Evolutionary conservation across 805 yeast species (phyloP).

Genomic region (Metschnikowia similis): DNA sequence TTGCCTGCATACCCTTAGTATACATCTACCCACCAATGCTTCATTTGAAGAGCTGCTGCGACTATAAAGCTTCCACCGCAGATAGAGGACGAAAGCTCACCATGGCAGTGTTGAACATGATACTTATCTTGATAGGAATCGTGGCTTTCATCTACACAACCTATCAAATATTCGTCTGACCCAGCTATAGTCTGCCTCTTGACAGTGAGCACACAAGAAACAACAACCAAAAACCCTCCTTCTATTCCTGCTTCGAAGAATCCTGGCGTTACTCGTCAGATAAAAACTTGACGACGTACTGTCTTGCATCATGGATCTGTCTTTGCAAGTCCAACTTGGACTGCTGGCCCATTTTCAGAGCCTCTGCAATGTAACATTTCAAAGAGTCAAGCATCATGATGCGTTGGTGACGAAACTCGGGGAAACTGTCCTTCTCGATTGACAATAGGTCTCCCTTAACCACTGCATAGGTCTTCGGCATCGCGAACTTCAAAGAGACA

Average conservation of each 20-base stretch:
- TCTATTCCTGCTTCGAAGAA: too few relatives aligned
- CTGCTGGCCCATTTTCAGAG: constrained; percentile 7
- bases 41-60: constrained; percentile 53
- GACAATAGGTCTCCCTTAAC: constrained; percentile 16
- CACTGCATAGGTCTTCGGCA: constrained; percentile 38
- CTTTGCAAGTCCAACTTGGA: constrained; percentile 14
- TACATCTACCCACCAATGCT: constrained; percentile 82
- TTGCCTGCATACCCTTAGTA: constrained; percentile 82
- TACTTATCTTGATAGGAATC: constrained; percentile 53
- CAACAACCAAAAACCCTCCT: too few relatives aligned
- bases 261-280: constrained; percentile 7
- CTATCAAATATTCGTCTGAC: constrained; percentile 17
- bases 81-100: constrained; percentile 29
- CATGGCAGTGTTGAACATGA: constrained; percentile 43
- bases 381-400: constrained; percentile 14
- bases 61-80: constrained; percentile 14
- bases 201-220: too few relatives aligned
- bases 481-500: constrained; percentile 37
- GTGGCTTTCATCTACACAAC: constrained; percentile 66
- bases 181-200: too few relatives aligned
- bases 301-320: constrained; percentile 16
- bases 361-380: constrained; percentile 10
- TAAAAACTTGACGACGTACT: constrained; percentile 8
- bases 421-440: constrained; percentile 28
- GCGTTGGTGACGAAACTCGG: constrained; percentile 29